A percentile compares a stretch with the other conserved stretches of the same genome.
Conservation (phyloP, 306 rosid genomes). For the Acacia crassicarpa region DNA sequence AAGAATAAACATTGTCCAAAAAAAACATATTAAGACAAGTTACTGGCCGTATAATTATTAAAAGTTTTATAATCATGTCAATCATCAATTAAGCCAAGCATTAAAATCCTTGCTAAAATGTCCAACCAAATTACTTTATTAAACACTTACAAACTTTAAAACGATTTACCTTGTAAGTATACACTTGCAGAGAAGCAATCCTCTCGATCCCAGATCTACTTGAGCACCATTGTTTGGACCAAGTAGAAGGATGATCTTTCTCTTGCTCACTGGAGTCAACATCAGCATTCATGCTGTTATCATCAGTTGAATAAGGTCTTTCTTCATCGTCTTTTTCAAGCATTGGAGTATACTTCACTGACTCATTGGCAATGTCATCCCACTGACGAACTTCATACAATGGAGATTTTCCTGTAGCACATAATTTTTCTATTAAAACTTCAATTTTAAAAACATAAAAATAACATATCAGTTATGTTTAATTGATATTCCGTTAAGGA, state of each 20-base stretch:
- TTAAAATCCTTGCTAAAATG: conserved; percentile 7
- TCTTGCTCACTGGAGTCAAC: conserved; percentile 52
- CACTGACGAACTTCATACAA: conserved; percentile 76
- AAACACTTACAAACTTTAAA: conserved; percentile 21
- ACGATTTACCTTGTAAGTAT: conserved; percentile 71
- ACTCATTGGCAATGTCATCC: conserved; percentile 55
- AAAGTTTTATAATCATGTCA: conserved; percentile 20
- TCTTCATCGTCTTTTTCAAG: conserved; percentile 42
- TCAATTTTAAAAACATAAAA: conserved; percentile 14
- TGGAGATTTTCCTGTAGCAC: conserved; percentile 71
- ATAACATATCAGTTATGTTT: conserved; percentile 5
- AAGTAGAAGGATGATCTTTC: conserved; percentile 38
- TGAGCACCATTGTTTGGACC: conserved; percentile 46
- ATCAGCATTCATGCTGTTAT: conserved; percentile 38
- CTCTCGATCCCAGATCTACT: conserved; percentile 50
- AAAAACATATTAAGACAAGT: neutral
- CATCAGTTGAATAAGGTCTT: conserved; percentile 37
- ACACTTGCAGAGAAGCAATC: conserved; percentile 70
- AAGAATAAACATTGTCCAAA: conserved; percentile 10
- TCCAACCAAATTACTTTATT: conserved; percentile 17
- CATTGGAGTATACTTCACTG: conserved; percentile 47
- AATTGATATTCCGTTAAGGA: conserved; percentile 13
- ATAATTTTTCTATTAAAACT: conserved; percentile 22
- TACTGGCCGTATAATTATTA: conserved; percentile 3
- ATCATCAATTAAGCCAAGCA: conserved; percentile 17